A percentile compares a stretch with the other conserved stretches of the same genome.
phyloP scores from a whole-genome alignment of 768 basidiomycete genomes.

The Pluteus cervinus region DNA sequence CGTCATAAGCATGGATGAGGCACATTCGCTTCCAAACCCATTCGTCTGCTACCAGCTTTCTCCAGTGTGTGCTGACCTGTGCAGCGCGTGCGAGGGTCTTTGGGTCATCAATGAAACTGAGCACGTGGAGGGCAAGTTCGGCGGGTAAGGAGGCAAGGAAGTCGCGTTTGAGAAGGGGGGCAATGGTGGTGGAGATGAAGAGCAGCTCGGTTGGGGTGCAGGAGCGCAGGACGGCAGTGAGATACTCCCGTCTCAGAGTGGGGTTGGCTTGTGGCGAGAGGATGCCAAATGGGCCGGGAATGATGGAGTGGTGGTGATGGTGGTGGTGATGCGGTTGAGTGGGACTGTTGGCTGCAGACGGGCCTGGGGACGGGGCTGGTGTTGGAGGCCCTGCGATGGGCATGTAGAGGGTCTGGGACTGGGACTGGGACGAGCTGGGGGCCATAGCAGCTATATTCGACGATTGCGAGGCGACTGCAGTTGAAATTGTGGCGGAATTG shows the following conservation, averaged over 20 bases:
- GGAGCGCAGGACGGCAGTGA: conserved; percentile 42
- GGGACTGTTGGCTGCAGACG: conserved; percentile 8
- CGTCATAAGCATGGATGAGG: conserved; percentile 42
- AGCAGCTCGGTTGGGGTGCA: conserved; percentile 59
- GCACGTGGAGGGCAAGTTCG: conserved; percentile 73
- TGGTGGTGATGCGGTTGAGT: conserved; percentile 10
- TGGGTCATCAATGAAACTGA: conserved; percentile 74
- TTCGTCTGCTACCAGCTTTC: conserved; percentile 64
- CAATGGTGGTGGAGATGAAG: conserved; percentile 59
- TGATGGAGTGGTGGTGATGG: conserved; percentile 13
- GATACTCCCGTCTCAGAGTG: conserved; percentile 41
- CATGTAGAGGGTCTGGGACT: conserved; percentile 32
- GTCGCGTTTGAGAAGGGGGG: conserved; percentile 60
- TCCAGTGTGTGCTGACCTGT: conserved; percentile 71
- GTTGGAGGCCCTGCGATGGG: conserved; percentile 55
- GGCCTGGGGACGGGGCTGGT: conserved; percentile 54
- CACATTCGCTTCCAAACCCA: conserved; percentile 79
- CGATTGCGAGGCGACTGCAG: no score
- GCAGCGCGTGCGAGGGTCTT: conserved; percentile 62
- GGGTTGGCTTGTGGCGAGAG: conserved; percentile 25
- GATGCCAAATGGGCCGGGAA: neutral
- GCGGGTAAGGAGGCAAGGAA: conserved; percentile 33
- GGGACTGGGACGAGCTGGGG: no score
- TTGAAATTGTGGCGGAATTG: no score
- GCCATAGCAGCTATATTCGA: no score